phyloP scores from a whole-genome alignment of 768 basidiomycete genomes.

The Gautieria morchelliformis region DNA sequence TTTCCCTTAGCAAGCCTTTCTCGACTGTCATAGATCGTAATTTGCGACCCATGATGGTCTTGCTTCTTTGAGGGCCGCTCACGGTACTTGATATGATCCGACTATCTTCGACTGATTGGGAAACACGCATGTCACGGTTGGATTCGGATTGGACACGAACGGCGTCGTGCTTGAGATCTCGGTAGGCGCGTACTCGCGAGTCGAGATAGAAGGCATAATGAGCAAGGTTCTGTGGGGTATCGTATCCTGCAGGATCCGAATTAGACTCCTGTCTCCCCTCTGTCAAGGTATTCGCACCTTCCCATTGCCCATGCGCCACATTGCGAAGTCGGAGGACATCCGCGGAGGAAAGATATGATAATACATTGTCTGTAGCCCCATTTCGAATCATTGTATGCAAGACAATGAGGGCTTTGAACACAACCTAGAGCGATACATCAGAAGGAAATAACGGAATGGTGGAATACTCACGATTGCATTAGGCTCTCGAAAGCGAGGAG shows the following conservation, averaged over 20 bases:
- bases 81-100: slow-evolving; percentile 19
- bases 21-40: slow-evolving; percentile 89
- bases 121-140: slow-evolving; percentile 76
- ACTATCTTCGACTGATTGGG: slow-evolving; percentile 53
- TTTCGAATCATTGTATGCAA: slow-evolving; percentile 95
- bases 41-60: slow-evolving; percentile 75
- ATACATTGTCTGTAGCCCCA: slow-evolving; percentile 90
- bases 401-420: slow-evolving; percentile 96
- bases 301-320: slow-evolving; percentile 77
- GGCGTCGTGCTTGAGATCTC: slow-evolving; percentile 88
- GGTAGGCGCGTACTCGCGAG: slow-evolving; percentile 76
- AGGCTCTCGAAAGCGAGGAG: slow-evolving; percentile 79
- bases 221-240: slow-evolving; percentile 76
- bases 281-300: slow-evolving; percentile 43
- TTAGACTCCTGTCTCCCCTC: neutral
- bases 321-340: slow-evolving; percentile 78
- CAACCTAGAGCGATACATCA: slow-evolving; percentile 45
- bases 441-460: neutral
- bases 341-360: slow-evolving; percentile 70
- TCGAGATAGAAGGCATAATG: slow-evolving; percentile 87
- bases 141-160: slow-evolving; percentile 89
- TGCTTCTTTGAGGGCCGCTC: slow-evolving; percentile 38
- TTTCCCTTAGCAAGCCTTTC: slow-evolving; percentile 89
- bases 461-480: slow-evolving; percentile 67
- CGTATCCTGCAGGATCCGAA: slow-evolving; percentile 49